Conservation (phyloP, 495 filamentous ascomycete species). For the Amphirosellinia nigrospora region DNA sequence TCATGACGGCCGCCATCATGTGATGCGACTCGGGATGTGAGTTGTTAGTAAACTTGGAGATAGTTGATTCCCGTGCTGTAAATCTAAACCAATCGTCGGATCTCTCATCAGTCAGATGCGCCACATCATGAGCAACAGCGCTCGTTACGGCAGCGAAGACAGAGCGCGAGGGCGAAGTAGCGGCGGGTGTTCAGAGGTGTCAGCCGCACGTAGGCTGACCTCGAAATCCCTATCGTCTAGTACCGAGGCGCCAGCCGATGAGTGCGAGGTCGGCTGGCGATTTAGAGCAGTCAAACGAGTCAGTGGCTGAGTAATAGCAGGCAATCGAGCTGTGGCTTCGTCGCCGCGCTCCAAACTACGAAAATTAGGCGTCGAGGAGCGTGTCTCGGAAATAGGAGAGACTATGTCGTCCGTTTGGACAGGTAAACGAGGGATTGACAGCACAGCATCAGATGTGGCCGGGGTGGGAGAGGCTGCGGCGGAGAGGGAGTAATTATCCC, state of each 20-base stretch:
- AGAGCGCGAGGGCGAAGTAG: conserved; percentile 29
- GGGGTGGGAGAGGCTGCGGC: conserved; percentile 12
- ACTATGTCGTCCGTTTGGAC: conserved; percentile 33
- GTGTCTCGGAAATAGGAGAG: conserved; percentile 38
- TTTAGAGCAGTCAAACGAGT: conserved; percentile 31
- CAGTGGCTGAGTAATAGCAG: conserved; percentile 20
- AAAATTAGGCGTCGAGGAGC: conserved; percentile 29
- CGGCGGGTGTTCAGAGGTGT: conserved; percentile 15
- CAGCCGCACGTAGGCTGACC: conserved; percentile 26
- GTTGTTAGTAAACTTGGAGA: conserved; percentile 23
- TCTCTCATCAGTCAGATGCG: conserved; percentile 36
- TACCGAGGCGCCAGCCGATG: conserved; percentile 32
- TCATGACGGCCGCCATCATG: conserved; percentile 41
- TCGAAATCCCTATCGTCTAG: conserved; percentile 39
- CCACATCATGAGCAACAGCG: conserved; percentile 32
- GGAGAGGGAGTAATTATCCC: conserved; percentile 12
- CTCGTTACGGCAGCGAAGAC: conserved; percentile 29
- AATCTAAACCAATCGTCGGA: conserved; percentile 46
- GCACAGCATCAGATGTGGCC: conserved; percentile 30
- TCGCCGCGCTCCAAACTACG: conserved; percentile 30
- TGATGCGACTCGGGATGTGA: conserved; percentile 23
- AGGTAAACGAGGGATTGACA: conserved; percentile 29
- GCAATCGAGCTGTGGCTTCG: conserved; percentile 17
- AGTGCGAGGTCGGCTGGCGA: conserved; percentile 33
- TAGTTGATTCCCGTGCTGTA: conserved; percentile 31